phyloP scores from a whole-genome alignment of 176 grass and related monocot species.

The Eleusine indica region DNA sequence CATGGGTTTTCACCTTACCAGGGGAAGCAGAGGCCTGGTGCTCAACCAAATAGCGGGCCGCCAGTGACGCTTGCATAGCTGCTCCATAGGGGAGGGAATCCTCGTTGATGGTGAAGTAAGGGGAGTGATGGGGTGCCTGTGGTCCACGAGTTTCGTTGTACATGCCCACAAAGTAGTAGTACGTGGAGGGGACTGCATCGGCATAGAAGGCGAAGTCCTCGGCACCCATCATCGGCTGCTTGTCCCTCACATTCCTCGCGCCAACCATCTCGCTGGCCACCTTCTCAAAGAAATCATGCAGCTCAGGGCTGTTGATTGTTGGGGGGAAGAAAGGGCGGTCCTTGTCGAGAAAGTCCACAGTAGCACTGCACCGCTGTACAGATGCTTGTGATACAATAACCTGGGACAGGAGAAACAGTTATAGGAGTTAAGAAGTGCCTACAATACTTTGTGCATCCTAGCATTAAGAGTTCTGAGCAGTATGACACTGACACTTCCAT shows the following conservation, averaged over 20 bases:
- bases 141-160: conserved; percentile 39
- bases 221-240: conserved; percentile 66
- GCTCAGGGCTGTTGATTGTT: conserved; percentile 61
- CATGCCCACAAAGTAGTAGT: conserved; percentile 89
- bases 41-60: conserved; percentile 66
- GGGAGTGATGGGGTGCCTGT: conserved; percentile 50
- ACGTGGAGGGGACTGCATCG: conserved; percentile 55
- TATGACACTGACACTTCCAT: background rate
- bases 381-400: conserved; percentile 91
- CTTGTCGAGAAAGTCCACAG: conserved; percentile 59
- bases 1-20: conserved; percentile 40
- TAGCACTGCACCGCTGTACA: conserved; percentile 84
- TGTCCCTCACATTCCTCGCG: conserved; percentile 62
- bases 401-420: conserved; percentile 42
- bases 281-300: conserved; percentile 70
- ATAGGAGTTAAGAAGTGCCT: background rate
- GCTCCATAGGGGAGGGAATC: conserved; percentile 67
- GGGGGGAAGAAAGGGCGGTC: conserved; percentile 66
- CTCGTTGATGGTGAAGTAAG: conserved; percentile 82
- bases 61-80: conserved; percentile 72
- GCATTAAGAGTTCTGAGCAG: background rate
- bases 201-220: conserved; percentile 88
- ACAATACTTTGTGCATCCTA: background rate
- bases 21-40: conserved; percentile 21
- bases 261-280: conserved; percentile 64